Evolutionary conservation across 108 stramenopile species (phyloP).

Genomic region (Nitzschia sp.): DNA sequence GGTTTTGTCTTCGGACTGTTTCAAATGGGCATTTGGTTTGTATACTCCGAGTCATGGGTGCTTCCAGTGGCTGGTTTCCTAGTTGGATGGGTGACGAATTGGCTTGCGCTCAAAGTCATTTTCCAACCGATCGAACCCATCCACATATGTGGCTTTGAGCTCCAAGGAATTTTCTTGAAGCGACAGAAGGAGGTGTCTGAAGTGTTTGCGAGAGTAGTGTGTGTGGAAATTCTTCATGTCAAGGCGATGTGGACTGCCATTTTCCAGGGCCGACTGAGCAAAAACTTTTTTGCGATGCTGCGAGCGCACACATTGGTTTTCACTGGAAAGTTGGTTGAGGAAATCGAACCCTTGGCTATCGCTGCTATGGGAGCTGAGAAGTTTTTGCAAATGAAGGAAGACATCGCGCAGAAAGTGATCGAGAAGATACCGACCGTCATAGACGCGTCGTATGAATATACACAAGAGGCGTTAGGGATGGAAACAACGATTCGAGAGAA

Average conservation of each 20-base stretch:
- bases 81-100: conserved; percentile 93
- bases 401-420: conserved; percentile 78
- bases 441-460: conserved; percentile 85
- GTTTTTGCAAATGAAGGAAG: conserved; percentile 88
- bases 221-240: conserved; percentile 53
- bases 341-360: conserved; percentile 80
- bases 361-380: conserved; percentile 80
- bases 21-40: conserved; percentile 87
- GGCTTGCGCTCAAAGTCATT: conserved; percentile 91
- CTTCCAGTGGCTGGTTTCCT: conserved; percentile 71
- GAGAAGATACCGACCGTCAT: conserved; percentile 76
- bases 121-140: conserved; percentile 89
- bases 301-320: conserved; percentile 86
- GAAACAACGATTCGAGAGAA: conserved; percentile 78
- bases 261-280: conserved; percentile 71
- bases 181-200: conserved; percentile 90
- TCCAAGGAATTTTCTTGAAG: conserved; percentile 94
- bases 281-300: conserved; percentile 82
- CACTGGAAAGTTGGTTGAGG: conserved; percentile 68
- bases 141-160: conserved; percentile 48
- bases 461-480: conserved; percentile 88
- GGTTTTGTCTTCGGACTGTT: conserved; percentile 91
- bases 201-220: conserved; percentile 64
- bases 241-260: conserved; percentile 79
- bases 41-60: conserved; percentile 70